phyloP scores from a whole-genome alignment of 1,284 basidiomycete species.

The Rhodotorula sp. region DNA sequence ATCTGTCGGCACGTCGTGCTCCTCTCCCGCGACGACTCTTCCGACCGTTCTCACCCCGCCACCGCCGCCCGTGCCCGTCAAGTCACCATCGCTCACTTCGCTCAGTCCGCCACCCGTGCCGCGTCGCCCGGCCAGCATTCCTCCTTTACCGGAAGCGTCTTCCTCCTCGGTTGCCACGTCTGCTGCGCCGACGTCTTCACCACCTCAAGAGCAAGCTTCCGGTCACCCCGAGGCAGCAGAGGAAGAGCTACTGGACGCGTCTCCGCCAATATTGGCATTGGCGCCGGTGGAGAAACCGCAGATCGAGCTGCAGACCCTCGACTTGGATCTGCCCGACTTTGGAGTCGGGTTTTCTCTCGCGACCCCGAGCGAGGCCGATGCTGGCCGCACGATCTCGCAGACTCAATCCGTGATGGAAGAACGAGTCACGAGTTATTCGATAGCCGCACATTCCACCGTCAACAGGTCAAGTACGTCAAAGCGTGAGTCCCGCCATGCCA shows the following conservation, averaged over 20 bases:
- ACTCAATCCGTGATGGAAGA: too few species aligned
- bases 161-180: too few species aligned
- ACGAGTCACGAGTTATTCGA: too few species aligned
- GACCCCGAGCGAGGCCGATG: not conserved
- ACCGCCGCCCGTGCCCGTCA: not conserved
- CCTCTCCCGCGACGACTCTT: not conserved
- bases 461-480: not conserved
- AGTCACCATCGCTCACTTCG: too few species aligned
- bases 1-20: not conserved
- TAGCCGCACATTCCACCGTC: too few species aligned
- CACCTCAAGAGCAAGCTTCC: too few species aligned
- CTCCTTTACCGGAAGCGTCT: not conserved
- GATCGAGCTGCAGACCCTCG: constrained; percentile 8
- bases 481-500: not conserved
- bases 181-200: too few species aligned
- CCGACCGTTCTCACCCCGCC: not conserved
- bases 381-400: too few species aligned
- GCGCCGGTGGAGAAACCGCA: not conserved
- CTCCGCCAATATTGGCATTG: too few species aligned
- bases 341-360: not conserved
- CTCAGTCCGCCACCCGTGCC: not conserved
- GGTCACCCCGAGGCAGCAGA: not conserved
- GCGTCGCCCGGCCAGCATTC: not conserved
- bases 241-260: too few species aligned
- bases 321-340: constrained; percentile 13